Percentiles rank a stretch among this genome's conserved stretches.
Conservation (phyloP, 768 basidiomycete species). For the Lactifluus echinatus region DNA sequence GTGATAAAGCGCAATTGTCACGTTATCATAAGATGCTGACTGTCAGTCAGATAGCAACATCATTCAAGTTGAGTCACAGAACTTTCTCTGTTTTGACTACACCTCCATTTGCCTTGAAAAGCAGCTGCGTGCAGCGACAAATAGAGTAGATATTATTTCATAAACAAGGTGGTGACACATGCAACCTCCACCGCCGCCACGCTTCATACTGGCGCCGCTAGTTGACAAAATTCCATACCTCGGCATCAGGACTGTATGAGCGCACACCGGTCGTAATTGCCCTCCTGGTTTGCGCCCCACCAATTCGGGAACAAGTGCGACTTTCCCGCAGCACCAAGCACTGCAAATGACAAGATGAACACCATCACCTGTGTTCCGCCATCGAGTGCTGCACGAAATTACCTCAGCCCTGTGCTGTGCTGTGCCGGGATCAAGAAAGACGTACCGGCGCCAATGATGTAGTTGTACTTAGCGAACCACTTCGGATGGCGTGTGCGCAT, state of each 20-base stretch:
- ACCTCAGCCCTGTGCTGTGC: conserved; percentile 16
- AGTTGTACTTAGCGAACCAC: conserved; percentile 36
- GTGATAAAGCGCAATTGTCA: no score
- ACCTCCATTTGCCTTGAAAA: no score
- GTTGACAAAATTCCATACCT: not conserved
- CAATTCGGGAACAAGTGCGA: conserved; percentile 44
- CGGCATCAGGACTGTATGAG: not conserved
- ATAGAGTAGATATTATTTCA: no score
- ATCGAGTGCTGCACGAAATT: conserved; percentile 32
- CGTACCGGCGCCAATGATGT: conserved; percentile 31
- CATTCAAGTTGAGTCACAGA: no score
- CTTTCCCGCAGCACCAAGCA: conserved; percentile 41
- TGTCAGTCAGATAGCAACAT: no score
- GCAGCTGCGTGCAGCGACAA: no score
- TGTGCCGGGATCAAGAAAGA: not conserved
- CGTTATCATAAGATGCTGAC: no score
- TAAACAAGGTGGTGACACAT: no score
- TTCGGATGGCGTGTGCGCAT: conserved; percentile 32
- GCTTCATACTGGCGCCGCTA: no score
- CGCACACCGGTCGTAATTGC: conserved; percentile 29
- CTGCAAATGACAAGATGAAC: conserved; percentile 19
- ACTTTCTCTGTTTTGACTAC: no score
- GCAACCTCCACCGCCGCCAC: no score
- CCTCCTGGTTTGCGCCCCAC: conserved; percentile 49
- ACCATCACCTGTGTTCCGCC: conserved; percentile 45